Percentiles rank a stretch among this genome's conserved stretches.
These are phyloP conservation scores for Neofusicoccum parvum DNA, from an alignment of 2,329 filamentous ascomycete species.

Conservation along the genomic window DNA sequence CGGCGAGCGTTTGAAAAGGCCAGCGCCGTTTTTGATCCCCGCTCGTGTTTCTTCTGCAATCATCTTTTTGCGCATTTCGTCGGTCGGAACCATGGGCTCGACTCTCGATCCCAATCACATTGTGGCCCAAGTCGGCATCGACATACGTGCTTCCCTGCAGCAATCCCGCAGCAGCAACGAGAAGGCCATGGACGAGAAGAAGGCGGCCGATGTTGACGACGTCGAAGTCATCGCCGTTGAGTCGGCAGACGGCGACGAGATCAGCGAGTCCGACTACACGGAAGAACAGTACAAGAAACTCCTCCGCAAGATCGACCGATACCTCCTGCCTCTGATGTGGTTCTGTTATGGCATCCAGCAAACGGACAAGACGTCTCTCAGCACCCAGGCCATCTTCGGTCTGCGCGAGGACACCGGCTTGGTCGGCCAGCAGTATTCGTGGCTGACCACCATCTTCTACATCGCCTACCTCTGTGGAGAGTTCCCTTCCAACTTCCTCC, in stretches of 20 bases:
- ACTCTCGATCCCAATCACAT: background rate
- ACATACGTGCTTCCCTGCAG: background rate
- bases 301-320: conserved; percentile 20
- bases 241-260: background rate
- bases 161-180: conserved; percentile 1
- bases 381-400: conserved; percentile 54
- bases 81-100: background rate
- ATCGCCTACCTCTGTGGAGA: conserved; percentile 25
- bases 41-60: background rate
- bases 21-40: background rate
- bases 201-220: background rate
- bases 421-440: conserved; percentile 55
- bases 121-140: background rate
- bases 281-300: conserved; percentile 17
- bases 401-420: conserved; percentile 52
- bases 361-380: conserved; percentile 50
- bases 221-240: conserved; percentile 9
- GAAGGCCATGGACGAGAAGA: conserved; percentile 15
- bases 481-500: conserved; percentile 25
- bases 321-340: conserved; percentile 21
- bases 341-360: conserved; percentile 59
- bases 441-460: conserved; percentile 64
- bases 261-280: conserved; percentile 21
- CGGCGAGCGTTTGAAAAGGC: background rate
- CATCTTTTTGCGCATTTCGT: background rate